Evolutionary conservation across 2,329 filamentous ascomycete species (phyloP).

Genomic region (Xylogone sp.): DNA sequence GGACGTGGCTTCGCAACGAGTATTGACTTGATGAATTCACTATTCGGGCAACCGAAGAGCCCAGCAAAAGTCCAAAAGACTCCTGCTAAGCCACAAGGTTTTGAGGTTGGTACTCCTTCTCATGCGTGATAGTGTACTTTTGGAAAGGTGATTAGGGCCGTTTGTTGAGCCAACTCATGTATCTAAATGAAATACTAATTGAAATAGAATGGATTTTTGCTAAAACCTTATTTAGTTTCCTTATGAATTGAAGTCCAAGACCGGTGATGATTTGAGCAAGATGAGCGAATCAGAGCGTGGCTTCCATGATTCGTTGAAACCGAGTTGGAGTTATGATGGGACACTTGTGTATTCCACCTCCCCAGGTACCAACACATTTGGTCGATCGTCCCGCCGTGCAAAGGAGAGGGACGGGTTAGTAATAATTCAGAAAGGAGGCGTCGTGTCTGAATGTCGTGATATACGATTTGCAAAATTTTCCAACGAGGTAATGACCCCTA

Average conservation of each 20-base stretch:
- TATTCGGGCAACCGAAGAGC: slow-evolving; percentile 72
- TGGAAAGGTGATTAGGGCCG: slow-evolving; percentile 19
- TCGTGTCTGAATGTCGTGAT: slow-evolving; percentile 62
- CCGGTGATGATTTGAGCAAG: slow-evolving; percentile 55
- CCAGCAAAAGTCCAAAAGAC: slow-evolving; percentile 51
- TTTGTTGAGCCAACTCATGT: slow-evolving; percentile 29
- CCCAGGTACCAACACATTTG: slow-evolving; percentile 30
- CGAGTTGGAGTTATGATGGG: slow-evolving; percentile 74
- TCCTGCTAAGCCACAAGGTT: slow-evolving; percentile 60
- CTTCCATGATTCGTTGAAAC: slow-evolving; percentile 72
- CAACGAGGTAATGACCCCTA: slow-evolving; percentile 41
- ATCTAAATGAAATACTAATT: slow-evolving; percentile 29
- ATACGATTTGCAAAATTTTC: slow-evolving; percentile 62
- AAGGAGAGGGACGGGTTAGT: slow-evolving; percentile 42
- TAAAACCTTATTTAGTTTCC: slow-evolving; percentile 69
- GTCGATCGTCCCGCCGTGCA: slow-evolving; percentile 21
- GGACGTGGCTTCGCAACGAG: slow-evolving; percentile 74
- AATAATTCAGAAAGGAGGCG: slow-evolving; percentile 48
- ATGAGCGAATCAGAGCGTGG: slow-evolving; percentile 60
- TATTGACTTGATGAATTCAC: slow-evolving; percentile 93
- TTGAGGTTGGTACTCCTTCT: slow-evolving; percentile 77
- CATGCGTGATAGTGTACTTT: slow-evolving; percentile 20
- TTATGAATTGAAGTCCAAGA: slow-evolving; percentile 75
- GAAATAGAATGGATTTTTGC: slow-evolving; percentile 34
- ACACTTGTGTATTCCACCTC: slow-evolving; percentile 62